Evolutionary conservation across 164 flowering plant species (phyloP).

Genomic region (Cinnamomum chago): DNA sequence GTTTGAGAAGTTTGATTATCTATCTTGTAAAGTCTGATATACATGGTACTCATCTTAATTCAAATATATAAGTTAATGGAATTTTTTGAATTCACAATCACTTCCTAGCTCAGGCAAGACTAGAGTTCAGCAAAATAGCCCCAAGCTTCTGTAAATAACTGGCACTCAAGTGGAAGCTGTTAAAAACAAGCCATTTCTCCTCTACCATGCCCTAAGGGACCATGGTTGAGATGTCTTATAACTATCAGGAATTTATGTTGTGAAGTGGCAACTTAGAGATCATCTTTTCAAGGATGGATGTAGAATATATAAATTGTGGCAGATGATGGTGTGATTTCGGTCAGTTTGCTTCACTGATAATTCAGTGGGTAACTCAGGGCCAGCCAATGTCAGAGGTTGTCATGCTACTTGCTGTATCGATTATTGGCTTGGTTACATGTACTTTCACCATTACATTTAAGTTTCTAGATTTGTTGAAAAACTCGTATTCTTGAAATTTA

Average conservation of each 20-base stretch:
- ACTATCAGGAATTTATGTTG: not conserved
- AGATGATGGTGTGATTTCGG: not conserved
- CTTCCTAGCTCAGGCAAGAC: too few species aligned
- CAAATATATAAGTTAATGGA: too few species aligned
- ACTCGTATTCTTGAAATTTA: constrained; percentile 3
- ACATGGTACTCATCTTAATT: too few species aligned
- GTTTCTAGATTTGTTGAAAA: not conserved
- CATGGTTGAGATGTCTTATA: not conserved
- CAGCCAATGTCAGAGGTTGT: not conserved
- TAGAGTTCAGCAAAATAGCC: too few species aligned
- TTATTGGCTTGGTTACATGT: not conserved
- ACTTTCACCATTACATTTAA: not conserved
- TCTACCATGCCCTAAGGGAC: not conserved
- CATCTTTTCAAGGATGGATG: not conserved
- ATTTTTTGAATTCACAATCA: too few species aligned
- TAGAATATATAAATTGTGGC: not conserved
- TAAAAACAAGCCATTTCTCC: too few species aligned
- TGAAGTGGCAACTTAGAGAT: not conserved
- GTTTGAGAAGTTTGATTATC: too few species aligned
- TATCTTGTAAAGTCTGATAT: too few species aligned
- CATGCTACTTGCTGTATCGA: not conserved
- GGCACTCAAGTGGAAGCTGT: too few species aligned
- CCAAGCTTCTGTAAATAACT: too few species aligned
- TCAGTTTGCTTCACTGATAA: not conserved
- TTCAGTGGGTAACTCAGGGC: not conserved